phyloP scores from a whole-genome alignment of 2,329 filamentous ascomycete species.

The Hymenoscyphus repandus region DNA sequence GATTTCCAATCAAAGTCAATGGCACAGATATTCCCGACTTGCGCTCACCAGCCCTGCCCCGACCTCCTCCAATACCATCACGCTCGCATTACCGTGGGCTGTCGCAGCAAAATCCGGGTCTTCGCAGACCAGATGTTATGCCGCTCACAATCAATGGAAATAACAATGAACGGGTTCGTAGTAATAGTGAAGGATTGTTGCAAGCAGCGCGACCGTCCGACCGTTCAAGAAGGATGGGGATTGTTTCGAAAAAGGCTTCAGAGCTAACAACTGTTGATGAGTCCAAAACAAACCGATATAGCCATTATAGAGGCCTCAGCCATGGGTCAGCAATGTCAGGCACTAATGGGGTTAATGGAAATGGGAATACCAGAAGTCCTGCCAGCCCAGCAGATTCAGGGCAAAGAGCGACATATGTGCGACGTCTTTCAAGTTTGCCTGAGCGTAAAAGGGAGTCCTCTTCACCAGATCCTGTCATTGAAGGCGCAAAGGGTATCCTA shows the following conservation, averaged over 20 bases:
- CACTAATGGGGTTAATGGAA: slow-evolving; percentile 24
- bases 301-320: slow-evolving; percentile 61
- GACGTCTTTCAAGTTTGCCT: slow-evolving; percentile 57
- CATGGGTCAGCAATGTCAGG: slow-evolving; percentile 61
- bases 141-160: slow-evolving; percentile 60
- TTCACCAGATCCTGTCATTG: slow-evolving; percentile 54
- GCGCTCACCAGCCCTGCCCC: slow-evolving; percentile 60
- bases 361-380: slow-evolving; percentile 40
- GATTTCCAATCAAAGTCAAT: slow-evolving; percentile 68
- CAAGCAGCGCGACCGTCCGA: slow-evolving; percentile 44
- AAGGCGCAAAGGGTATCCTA: slow-evolving; percentile 60
- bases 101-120: slow-evolving; percentile 58
- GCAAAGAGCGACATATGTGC: slow-evolving; percentile 55
- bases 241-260: slow-evolving; percentile 53
- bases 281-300: slow-evolving; percentile 56
- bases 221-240: slow-evolving; percentile 58
- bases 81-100: slow-evolving; percentile 75
- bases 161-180: slow-evolving; percentile 60
- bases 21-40: slow-evolving; percentile 63
- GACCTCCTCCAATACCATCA: slow-evolving; percentile 70
- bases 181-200: slow-evolving; percentile 58
- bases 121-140: slow-evolving; percentile 68
- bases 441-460: slow-evolving; percentile 57
- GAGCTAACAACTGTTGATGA: slow-evolving; percentile 61
- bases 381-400: slow-evolving; percentile 54